Conservation (phyloP, 345 rosid genomes). For the Pistacia atlantica region DNA sequence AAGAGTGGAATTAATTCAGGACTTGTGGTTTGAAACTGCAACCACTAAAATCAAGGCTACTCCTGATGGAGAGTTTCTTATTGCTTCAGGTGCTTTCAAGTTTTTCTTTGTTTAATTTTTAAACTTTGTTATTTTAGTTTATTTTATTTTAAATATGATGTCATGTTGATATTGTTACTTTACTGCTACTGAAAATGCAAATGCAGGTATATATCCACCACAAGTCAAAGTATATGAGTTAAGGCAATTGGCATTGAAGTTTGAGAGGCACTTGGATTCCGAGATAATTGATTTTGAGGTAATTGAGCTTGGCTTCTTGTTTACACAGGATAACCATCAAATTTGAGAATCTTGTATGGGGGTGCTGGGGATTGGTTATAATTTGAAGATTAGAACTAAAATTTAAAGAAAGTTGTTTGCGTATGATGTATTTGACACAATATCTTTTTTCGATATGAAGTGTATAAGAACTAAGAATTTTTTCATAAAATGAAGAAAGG, state of each 20-base stretch:
- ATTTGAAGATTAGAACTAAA: neutral
- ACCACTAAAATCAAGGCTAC: slow-evolving; percentile 75
- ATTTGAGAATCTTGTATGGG: neutral
- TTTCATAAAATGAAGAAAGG: neutral
- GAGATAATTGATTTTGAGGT: slow-evolving; percentile 96
- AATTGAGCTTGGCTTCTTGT: neutral
- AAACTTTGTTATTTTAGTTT: neutral
- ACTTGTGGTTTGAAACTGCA: slow-evolving; percentile 83
- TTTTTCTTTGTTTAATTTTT: slow-evolving; percentile 9
- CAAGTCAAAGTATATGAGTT: slow-evolving; percentile 90
- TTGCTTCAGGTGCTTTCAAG: slow-evolving; percentile 68
- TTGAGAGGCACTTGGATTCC: slow-evolving; percentile 83
- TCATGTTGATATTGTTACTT: slow-evolving; percentile 14
- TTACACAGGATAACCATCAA: neutral
- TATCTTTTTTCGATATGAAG: too few species aligned
- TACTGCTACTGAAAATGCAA: slow-evolving; percentile 7
- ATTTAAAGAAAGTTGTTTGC: too few species aligned
- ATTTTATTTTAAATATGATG: neutral
- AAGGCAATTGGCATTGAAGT: slow-evolving; percentile 74
- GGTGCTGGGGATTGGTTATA: neutral
- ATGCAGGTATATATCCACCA: slow-evolving; percentile 84
- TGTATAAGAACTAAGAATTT: too few species aligned
- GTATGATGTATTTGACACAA: too few species aligned
- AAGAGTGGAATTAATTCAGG: slow-evolving; percentile 67
- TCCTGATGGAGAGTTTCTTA: slow-evolving; percentile 82